These are phyloP conservation scores for Nicotiana rustica DNA, from an alignment of 305 asterid species.

Conservation along the genomic window DNA sequence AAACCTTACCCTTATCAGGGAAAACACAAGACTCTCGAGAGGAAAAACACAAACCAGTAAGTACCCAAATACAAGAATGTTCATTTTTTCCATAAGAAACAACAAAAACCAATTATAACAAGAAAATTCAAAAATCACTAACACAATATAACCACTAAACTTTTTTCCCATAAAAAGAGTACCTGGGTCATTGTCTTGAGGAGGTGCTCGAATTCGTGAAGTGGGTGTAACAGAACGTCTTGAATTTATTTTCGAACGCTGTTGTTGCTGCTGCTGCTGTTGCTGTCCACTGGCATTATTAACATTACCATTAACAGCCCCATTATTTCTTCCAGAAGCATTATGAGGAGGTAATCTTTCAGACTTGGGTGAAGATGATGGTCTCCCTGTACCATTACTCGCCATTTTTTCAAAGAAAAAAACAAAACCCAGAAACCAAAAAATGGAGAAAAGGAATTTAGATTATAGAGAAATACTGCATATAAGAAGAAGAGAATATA, in stretches of 20 bases:
- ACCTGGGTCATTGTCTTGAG: constrained; percentile 63
- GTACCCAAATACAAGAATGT: not conserved
- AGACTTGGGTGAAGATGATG: constrained; percentile 41
- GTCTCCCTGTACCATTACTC: constrained; percentile 32
- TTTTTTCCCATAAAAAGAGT: constrained; percentile 13
- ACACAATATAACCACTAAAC: not conserved
- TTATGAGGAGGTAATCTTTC: constrained; percentile 41
- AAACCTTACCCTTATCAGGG: no score
- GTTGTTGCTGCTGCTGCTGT: constrained; percentile 21
- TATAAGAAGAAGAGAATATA: not conserved
- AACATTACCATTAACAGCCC: not conserved
- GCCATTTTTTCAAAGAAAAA: constrained; percentile 28
- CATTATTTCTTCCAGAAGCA: constrained; percentile 25
- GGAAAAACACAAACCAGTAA: no score
- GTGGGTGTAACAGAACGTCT: constrained; percentile 85
- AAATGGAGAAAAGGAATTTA: not conserved
- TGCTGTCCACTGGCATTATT: not conserved
- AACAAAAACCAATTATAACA: not conserved
- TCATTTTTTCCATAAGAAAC: not conserved
- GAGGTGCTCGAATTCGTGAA: constrained; percentile 67
- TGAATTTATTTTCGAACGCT: constrained; percentile 43
- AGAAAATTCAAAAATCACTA: no score
- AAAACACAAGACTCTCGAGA: no score
- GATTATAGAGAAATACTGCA: no score
- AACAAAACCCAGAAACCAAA: not conserved